Conservation (phyloP, 2,329 filamentous ascomycete species). For the Hirsutella thompsonii region DNA sequence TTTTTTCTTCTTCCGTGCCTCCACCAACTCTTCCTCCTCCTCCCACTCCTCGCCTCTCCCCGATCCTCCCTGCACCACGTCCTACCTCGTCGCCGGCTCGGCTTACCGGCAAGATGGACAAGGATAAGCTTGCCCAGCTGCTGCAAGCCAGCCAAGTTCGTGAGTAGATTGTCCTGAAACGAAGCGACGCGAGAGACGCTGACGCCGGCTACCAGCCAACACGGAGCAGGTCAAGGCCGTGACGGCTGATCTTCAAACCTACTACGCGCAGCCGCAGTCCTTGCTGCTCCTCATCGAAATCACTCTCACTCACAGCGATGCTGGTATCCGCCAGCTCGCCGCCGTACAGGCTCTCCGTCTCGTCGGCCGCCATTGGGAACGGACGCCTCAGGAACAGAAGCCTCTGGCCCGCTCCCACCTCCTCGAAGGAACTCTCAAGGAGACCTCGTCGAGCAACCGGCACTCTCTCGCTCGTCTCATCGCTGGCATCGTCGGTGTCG, state of each 20-base stretch:
- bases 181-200: slow-evolving; percentile 1
- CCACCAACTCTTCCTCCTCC: not conserved
- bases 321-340: slow-evolving; percentile 73
- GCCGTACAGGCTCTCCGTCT: slow-evolving; percentile 81
- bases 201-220: slow-evolving; percentile 46
- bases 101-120: slow-evolving; percentile 23
- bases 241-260: slow-evolving; percentile 82
- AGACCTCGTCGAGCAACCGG: slow-evolving; percentile 62
- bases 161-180: slow-evolving; percentile 33
- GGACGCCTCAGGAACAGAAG: slow-evolving; percentile 63
- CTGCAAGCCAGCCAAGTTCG: slow-evolving; percentile 79
- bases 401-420: slow-evolving; percentile 68
- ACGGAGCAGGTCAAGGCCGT: slow-evolving; percentile 82
- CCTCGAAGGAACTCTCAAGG: slow-evolving; percentile 70
- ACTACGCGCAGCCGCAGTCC: slow-evolving; percentile 75
- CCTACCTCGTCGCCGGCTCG: not conserved
- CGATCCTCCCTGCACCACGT: not conserved
- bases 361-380: slow-evolving; percentile 74
- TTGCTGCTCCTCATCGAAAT: slow-evolving; percentile 81
- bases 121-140: slow-evolving; percentile 70
- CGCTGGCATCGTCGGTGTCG: slow-evolving; percentile 71
- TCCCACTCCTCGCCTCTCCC: not conserved
- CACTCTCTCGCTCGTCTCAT: slow-evolving; percentile 84
- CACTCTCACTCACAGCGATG: slow-evolving; percentile 62
- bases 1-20: not conserved